These are phyloP conservation scores for Orbilia quercus DNA, from an alignment of 2,329 filamentous ascomycete species.

Conservation along the genomic window DNA sequence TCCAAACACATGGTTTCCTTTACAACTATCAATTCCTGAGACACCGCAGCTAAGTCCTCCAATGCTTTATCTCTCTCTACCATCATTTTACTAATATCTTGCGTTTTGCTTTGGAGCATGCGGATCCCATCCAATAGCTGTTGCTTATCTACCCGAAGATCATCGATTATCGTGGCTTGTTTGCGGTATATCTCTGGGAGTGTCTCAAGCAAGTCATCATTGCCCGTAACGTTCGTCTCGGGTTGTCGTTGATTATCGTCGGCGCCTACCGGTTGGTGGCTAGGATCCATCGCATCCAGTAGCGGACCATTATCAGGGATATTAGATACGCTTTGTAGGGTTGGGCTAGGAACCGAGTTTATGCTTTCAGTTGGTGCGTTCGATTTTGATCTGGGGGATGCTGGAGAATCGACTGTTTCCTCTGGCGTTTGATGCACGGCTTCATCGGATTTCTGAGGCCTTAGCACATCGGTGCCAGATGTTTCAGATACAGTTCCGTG, in stretches of 20 bases:
- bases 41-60: constrained; percentile 42
- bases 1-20: constrained; percentile 30
- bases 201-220: constrained; percentile 25
- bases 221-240: background rate
- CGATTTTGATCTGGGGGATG: background rate
- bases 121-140: constrained; percentile 36
- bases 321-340: too few relatives aligned
- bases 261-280: background rate
- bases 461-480: background rate
- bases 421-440: too few relatives aligned
- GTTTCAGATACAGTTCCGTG: constrained; percentile 1
- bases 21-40: constrained; percentile 31
- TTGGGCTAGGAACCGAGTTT: too few relatives aligned
- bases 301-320: too few relatives aligned
- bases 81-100: constrained; percentile 35
- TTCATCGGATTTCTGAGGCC: too few relatives aligned
- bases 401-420: too few relatives aligned
- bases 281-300: background rate
- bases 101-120: constrained; percentile 6
- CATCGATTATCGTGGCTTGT: constrained; percentile 42
- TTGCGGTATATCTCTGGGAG: constrained; percentile 55
- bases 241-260: background rate
- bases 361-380: too few relatives aligned
- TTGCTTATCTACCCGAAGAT: constrained; percentile 38
- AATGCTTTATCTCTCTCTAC: constrained; percentile 48